Evolutionary conservation across 192 early-diverging fungal genomes (phyloP), one percentile per base, ranked within the genome.

Genomic region (Dissophora globulifera): DNA sequence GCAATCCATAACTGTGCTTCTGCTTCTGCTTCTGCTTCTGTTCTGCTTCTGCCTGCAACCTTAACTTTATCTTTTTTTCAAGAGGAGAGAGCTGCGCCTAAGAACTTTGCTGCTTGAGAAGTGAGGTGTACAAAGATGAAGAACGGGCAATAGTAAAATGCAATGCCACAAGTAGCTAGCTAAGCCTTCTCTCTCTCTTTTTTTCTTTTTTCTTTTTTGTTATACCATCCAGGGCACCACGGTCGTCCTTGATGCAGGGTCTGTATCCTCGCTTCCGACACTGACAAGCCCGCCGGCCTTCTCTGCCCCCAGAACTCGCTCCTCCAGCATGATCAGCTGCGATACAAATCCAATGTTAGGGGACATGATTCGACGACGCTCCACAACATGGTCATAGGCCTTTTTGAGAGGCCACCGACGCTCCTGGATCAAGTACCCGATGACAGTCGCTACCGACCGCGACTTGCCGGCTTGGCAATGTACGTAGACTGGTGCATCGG

Each of bases 281-380:
- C 52, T 57, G 16, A 74, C 70, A 1, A 76, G 49, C n/a, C 71
- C 71, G 4, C 58, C 58, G 10, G 71, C 71, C 19, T 48, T 66
- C 3, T 66, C 58, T 11, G 41, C 50, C 17, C 84, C 89, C 51
- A 85, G 78, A 2, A 88, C 79, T 17, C 85, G 72, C 50, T 84
- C 81, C 78, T 93, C 92, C 41, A 93, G 68, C 50, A 85, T 82
- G 78, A 89, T 78, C 46, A 93, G 50, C 40, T 91, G 85, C 17
- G 88, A 78, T 55, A 91, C 86, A 74, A 93, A 93, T 15, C 92
- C 92, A 78, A 93, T 86, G 66, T 93, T 93, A 23, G 90, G 90
- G 12, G 85, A 88, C 58, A 92, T 88, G n/a, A 85, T 86, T 26
- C 84, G 80, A 15, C 92, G 63, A n/a, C 81, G 81, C 43, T 85